Percentiles rank a stretch among this genome's conserved stretches.
phyloP scores from a whole-genome alignment of 1,284 basidiomycete genomes.

The Cutaneotrichosporon mucoides region DNA sequence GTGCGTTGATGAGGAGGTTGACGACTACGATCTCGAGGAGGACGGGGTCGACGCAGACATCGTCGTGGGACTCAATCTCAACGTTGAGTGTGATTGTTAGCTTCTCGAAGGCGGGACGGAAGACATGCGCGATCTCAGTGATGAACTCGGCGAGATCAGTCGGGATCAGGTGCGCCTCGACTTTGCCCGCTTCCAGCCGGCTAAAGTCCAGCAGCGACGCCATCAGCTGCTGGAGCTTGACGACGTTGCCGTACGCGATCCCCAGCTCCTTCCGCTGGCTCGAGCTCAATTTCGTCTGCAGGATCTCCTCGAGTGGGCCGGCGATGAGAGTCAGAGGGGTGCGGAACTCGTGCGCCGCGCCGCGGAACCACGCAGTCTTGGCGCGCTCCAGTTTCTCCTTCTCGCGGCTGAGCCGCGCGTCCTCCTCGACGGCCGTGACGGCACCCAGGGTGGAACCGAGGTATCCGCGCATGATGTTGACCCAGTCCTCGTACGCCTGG shows the following conservation, averaged over 20 bases:
- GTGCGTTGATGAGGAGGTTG: constrained; percentile 47
- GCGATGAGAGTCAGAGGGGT: constrained; percentile 42
- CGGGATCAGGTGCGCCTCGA: constrained; percentile 43
- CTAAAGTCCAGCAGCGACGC: constrained; percentile 47
- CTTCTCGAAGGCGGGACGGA: constrained; percentile 39
- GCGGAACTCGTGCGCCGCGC: constrained; percentile 48
- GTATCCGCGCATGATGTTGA: constrained; percentile 35
- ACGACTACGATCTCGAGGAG: constrained; percentile 49
- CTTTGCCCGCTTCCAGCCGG: constrained; percentile 40
- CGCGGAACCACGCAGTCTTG: constrained; percentile 45
- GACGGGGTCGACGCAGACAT: constrained; percentile 40
- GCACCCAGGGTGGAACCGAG: constrained; percentile 33
- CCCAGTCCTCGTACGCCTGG: constrained; percentile 39
- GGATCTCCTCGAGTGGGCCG: constrained; percentile 40
- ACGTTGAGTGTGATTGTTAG: constrained; percentile 1
- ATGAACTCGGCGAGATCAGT: constrained; percentile 42
- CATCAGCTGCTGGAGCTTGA: constrained; percentile 40
- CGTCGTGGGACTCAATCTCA: constrained; percentile 14
- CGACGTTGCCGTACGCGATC: constrained; percentile 42
- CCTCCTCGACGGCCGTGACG: constrained; percentile 44
- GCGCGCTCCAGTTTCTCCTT: constrained; percentile 48
- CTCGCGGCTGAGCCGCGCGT: constrained; percentile 36
- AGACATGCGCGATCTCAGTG: constrained; percentile 44
- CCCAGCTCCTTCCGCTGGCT: constrained; percentile 29
- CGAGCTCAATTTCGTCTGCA: constrained; percentile 6